These are phyloP conservation scores for Cryomyces minteri DNA, from an alignment of 495 filamentous ascomycete species.

Conservation along the genomic window DNA sequence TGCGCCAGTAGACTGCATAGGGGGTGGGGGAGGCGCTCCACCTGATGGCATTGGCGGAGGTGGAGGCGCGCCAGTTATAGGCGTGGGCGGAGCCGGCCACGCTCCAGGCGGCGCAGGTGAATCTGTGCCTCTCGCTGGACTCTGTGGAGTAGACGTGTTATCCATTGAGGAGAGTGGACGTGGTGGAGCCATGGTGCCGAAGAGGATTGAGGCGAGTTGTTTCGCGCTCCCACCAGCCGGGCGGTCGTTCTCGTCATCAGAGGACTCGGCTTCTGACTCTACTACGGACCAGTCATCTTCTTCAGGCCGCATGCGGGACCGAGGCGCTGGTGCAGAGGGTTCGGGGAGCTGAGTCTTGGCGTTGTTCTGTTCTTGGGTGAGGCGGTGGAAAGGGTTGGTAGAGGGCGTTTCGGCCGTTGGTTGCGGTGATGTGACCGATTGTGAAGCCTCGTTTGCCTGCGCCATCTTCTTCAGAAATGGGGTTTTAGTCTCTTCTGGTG, in stretches of 20 bases:
- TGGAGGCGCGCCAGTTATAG: constrained; percentile 22
- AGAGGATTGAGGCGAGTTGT: constrained; percentile 76
- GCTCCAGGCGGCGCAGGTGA: constrained; percentile 19
- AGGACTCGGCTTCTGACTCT: constrained; percentile 34
- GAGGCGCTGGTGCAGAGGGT: constrained; percentile 14
- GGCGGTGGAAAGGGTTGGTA: constrained; percentile 91
- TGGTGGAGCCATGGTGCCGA: constrained; percentile 93
- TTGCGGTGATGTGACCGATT: constrained; percentile 19
- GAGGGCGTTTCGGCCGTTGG: constrained; percentile 30
- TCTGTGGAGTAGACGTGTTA: constrained; percentile 26
- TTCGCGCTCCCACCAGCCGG: constrained; percentile 68
- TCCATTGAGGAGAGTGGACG: constrained; percentile 72
- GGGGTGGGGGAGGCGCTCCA: constrained; percentile 31
- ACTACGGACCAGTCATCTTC: constrained; percentile 82
- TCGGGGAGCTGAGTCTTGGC: constrained; percentile 13
- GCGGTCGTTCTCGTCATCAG: constrained; percentile 46
- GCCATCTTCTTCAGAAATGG: constrained; percentile 56
- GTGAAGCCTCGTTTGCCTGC: constrained; percentile 23
- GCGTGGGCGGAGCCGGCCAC: constrained; percentile 25
- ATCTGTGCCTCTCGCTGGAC: constrained; percentile 1
- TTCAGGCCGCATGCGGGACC: constrained; percentile 41
- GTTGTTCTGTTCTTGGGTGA: constrained; percentile 40
- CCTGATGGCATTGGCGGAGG: constrained; percentile 29
- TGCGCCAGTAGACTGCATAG: constrained; percentile 17
- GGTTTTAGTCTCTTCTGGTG: constrained; percentile 25